Conservation (phyloP, 73 alveolate genomes). For the Halteria grandinella region DNA sequence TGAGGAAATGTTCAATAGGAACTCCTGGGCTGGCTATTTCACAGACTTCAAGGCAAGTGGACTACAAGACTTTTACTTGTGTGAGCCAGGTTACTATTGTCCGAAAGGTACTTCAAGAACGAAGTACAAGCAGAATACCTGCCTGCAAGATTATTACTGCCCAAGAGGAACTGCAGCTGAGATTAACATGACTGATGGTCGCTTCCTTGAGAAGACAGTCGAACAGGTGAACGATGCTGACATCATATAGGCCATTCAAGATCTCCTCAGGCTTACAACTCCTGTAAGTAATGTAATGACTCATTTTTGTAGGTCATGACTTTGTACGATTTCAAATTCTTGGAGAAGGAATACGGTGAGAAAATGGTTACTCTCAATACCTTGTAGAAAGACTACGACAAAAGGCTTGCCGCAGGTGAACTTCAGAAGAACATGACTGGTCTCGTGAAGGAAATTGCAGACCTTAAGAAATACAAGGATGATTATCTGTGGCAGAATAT, state of each 20-base stretch:
- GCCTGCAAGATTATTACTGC: slow-evolving; percentile 78
- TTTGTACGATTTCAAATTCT: no score
- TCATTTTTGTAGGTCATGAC: no score
- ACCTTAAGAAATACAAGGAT: no score
- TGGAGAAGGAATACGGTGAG: no score
- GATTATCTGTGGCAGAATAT: neutral
- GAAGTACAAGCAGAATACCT: slow-evolving; percentile 63
- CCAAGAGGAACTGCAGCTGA: slow-evolving; percentile 77
- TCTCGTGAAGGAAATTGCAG: no score
- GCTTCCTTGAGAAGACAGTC: neutral
- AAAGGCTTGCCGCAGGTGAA: no score
- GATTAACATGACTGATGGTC: slow-evolving; percentile 59
- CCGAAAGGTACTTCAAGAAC: slow-evolving; percentile 74
- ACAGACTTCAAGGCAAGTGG: slow-evolving; percentile 67
- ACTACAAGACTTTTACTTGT: slow-evolving; percentile 64
- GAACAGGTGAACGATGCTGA: neutral
- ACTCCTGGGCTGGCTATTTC: slow-evolving; percentile 80
- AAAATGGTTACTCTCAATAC: no score
- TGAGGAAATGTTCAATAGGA: slow-evolving; percentile 48
- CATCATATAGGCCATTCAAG: slow-evolving; percentile 1
- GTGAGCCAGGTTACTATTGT: slow-evolving; percentile 83
- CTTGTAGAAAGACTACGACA: no score
- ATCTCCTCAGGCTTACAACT: no score
- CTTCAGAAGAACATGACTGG: no score
- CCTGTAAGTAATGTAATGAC: no score